Evolutionary conservation across 352 stramenopile genomes (phyloP), one percentile per base, ranked within the genome.

Genomic region (Pilasporangium apinafurcum): DNA sequence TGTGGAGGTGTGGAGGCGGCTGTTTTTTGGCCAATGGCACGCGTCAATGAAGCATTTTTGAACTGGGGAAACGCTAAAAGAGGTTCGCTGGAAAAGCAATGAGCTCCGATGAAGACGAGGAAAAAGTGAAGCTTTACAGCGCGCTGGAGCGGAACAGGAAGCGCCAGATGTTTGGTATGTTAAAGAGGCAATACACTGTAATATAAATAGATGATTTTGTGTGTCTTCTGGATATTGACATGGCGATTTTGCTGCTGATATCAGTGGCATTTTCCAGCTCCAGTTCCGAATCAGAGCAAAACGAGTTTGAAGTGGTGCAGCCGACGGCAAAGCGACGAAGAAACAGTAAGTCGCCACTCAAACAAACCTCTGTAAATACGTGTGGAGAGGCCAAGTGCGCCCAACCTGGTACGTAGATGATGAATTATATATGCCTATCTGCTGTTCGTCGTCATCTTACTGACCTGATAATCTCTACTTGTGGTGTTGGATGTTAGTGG

Each of bases 41-140:
- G n/a, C n/a, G n/a, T n/a, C n/a, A n/a, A n/a, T n/a, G n/a, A n/a
- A n/a, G n/a, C n/a, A n/a, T n/a, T n/a, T n/a, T n/a, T n/a, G n/a
- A n/a, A n/a, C n/a, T n/a, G n/a, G n/a, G n/a, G n/a, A n/a, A n/a
- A n/a, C n/a, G n/a, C n/a, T n/a, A n/a, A n/a, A n/a, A n/a, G n/a
- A n/a, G n/a, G n/a, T n/a, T n/a, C n/a, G n/a, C n/a, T n/a, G 5
- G 12, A 16, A 13, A 6, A 16, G 34, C 18, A 17, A 75, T 77
- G 65, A 76, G 60, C 49, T 68, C 61, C 43, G 71, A 80, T 34
- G 71, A 85, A 9, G 74, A 68, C 27, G 66, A 74, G 1, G 65
- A 72, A 12, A 47, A 51, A 37, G 59, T 89, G 30, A 75, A 78
- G 70, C 70, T 89, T 34, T 89, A 89, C 64, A 85, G 49, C 64